Evolutionary conservation across 192 early-diverging fungal species (phyloP), one percentile per base, ranked within the genome.

Genomic region (Coemansia sp.): DNA sequence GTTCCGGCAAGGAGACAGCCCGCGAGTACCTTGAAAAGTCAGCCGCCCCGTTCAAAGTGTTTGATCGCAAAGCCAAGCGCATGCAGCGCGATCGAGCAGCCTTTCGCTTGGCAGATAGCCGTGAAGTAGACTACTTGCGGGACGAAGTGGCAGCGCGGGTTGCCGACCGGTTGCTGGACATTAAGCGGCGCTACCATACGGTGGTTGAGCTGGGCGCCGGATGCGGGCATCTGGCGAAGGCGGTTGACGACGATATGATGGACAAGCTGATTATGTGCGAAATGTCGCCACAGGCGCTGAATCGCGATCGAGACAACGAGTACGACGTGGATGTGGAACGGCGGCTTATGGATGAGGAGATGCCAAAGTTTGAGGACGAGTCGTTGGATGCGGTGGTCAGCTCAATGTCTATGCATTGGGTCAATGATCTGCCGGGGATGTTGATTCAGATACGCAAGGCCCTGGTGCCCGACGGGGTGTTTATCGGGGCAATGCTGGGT

Each of bases 401-500:
- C 66, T 89, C 82, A 46, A 54, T 96, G 53, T 82, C 86, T 2
- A 76, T 96, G 80, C 93, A 98, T 67, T 98, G 95, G 95, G 87
- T 98, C 38, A 98, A 98, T 56, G 95, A 98, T 74, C 81, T 98
- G 26, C 93, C 92, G 20, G 76, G 76, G 0, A 80, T 92, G 40
- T 72, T 98, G 65, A 92, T 93, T 17, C 92, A 95, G 66, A 82
- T 91, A 30, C 84, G 83, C 34, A 80, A 83, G 36, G 80, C 86
- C 1, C 71, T 98, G 44, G 93, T 94, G 55, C 91, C 93, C 0
- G 95, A 98, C 66, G 88, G 93, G 38, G 84, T 90, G 51, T 98
- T 98, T 66, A 83, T 98, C 45, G 93, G 86, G 9, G 89, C 93
- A 6, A 88, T 98, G 86, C 83, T 94, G 78, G 93, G 95, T 31